A percentile compares a stretch with the other conserved stretches of the same genome.
These are phyloP conservation scores for Kwoniella pini DNA, from an alignment of 768 basidiomycete genomes.

Conservation along the genomic window DNA sequence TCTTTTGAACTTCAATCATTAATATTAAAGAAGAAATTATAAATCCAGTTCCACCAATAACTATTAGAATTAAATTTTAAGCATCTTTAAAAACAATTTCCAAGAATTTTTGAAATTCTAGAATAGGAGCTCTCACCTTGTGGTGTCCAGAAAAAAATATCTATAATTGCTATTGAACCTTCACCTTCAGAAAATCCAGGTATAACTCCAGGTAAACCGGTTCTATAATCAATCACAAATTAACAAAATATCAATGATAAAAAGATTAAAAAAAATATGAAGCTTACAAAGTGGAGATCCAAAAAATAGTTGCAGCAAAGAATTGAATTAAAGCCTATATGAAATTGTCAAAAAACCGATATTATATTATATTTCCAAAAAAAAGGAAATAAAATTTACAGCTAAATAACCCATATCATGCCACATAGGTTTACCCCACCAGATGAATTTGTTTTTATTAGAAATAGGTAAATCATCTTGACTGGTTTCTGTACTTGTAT, in stretches of 20 bases:
- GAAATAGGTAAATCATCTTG: no score
- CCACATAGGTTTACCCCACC: slow-evolving; percentile 51
- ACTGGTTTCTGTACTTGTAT: no score
- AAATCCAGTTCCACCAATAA: slow-evolving; percentile 64
- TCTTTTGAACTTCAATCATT: slow-evolving; percentile 63
- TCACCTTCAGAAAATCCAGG: slow-evolving; percentile 45
- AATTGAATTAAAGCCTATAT: slow-evolving; percentile 60
- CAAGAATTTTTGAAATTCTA: background rate
- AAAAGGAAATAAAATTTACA: slow-evolving; percentile 47
- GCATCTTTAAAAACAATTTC: no score
- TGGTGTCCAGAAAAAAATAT: slow-evolving; percentile 65
- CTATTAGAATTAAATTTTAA: no score
- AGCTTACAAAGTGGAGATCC: slow-evolving; percentile 59
- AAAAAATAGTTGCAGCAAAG: slow-evolving; percentile 65
- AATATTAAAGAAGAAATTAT: slow-evolving; percentile 59
- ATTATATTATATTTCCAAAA: no score
- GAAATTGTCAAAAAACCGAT: background rate
- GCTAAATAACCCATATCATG: slow-evolving; percentile 52
- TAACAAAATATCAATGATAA: background rate
- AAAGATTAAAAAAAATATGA: background rate
- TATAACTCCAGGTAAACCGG: slow-evolving; percentile 58
- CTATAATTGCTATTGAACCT: slow-evolving; percentile 52
- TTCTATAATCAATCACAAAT: slow-evolving; percentile 34
- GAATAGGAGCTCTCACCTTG: slow-evolving; percentile 53
- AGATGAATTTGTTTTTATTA: slow-evolving; percentile 29